phyloP scores from a whole-genome alignment of 805 yeast species.

The Tetrapisispora nanseiensis region DNA sequence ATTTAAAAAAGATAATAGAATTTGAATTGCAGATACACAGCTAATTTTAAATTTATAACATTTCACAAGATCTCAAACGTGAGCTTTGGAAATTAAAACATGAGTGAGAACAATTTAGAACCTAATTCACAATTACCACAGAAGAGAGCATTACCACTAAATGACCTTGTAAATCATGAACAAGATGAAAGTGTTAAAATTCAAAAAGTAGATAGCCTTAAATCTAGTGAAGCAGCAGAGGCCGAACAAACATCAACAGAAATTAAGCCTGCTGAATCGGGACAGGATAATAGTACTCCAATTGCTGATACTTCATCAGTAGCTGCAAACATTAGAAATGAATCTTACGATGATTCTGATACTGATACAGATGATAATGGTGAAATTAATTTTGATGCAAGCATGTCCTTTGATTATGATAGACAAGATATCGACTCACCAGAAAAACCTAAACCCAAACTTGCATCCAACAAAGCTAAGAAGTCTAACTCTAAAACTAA shows the following conservation, averaged over 20 bases:
- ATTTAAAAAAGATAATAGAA: neutral
- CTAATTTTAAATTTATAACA: too few species aligned
- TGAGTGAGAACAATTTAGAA: neutral
- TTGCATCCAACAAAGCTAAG: neutral
- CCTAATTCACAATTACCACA: neutral
- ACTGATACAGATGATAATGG: conserved; percentile 20
- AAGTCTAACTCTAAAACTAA: neutral
- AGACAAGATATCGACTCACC: conserved; percentile 20
- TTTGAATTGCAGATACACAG: neutral
- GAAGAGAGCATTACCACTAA: conserved; percentile 28
- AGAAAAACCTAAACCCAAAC: conserved; percentile 5
- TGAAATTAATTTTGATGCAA: conserved; percentile 22
- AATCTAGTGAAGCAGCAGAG: conserved; percentile 1
- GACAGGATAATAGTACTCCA: neutral
- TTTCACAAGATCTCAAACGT: neutral
- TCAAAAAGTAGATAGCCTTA: conserved; percentile 9
- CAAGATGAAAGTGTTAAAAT: conserved; percentile 16
- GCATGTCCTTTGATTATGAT: conserved; percentile 28
- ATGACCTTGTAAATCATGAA: conserved; percentile 30
- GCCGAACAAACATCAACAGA: neutral
- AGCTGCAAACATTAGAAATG: neutral
- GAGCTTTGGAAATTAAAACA: neutral
- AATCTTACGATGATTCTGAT: conserved; percentile 17
- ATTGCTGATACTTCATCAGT: neutral
- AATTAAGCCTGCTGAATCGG: neutral